Evolutionary conservation across 495 filamentous ascomycete genomes (phyloP), one percentile per base, ranked within the genome.

Genomic region (Acidomyces sp.): DNA sequence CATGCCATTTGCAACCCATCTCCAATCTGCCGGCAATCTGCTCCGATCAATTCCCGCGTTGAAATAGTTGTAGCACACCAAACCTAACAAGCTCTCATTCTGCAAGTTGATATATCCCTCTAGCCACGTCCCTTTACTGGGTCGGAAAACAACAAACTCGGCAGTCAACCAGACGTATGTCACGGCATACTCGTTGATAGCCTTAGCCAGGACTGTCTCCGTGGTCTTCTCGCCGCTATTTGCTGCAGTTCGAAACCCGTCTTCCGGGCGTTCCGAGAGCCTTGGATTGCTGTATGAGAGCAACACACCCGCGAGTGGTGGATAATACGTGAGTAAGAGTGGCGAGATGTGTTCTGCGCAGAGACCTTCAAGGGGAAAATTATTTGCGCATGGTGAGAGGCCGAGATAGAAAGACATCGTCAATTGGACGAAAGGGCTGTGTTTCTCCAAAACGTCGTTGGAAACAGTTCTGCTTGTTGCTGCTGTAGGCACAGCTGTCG

Each of bases 301-400:
- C 6, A 88, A 55, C 11, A 85, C 70, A 26, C 80, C 82, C 22
- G 68, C 60, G 38, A 85, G 62, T 2, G 80, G 78, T 6, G 80
- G 70, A 48, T 75, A 84, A 61, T 83, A 88, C 20, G 69, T 77
- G 26, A 88, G 70, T 21, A 88, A 66, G 13, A 84, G 65, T 11
- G 82, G 81, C 13, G 82, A 81, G 29, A 86, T 68, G 54, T 85
- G 78, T 52, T 84, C 79, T 27, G 78, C 76, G 46, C 78, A 72
- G 19, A 82, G 57, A 25, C 75, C 76, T 48, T 75, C 67, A 35
- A 77, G 58, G n/a, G 79, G 75, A 52, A 70, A 65, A 6, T 61
- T 61, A 21, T 78, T 68, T 3, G 72, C 71, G 45, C 80, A 73
- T 13, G 81, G 81, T 18, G 80, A 68, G 21, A 85, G 60, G 11